Evolutionary conservation across 768 basidiomycete species (phyloP).

Genomic region (Gymnopilus junonius): DNA sequence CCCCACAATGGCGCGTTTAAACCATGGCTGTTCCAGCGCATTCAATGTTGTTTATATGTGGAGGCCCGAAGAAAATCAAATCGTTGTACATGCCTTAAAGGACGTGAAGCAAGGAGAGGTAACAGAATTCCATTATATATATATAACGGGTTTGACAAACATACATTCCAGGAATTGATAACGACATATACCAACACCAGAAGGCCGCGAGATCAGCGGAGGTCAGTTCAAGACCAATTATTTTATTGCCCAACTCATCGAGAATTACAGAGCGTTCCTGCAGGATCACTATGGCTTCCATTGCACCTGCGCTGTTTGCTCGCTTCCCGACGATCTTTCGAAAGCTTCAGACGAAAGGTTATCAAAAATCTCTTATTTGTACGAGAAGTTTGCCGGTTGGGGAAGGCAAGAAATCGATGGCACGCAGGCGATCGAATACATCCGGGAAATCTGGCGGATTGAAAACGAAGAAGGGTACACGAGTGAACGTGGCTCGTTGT

Average conservation of each 20-base stretch:
- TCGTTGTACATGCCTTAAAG: constrained; percentile 65
- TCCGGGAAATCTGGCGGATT: constrained; percentile 57
- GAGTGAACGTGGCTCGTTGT: constrained; percentile 67
- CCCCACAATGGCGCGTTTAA: constrained; percentile 67
- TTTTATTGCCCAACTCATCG: background rate
- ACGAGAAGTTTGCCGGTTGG: constrained; percentile 55
- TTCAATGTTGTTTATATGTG: constrained; percentile 72
- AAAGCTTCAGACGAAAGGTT: constrained; percentile 56
- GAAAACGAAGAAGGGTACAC: constrained; percentile 68
- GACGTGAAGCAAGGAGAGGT: constrained; percentile 57
- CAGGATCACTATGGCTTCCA: constrained; percentile 57
- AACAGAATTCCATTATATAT: constrained; percentile 4
- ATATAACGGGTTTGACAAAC: constrained; percentile 2
- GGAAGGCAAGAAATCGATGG: constrained; percentile 47
- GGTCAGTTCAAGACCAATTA: constrained; percentile 35
- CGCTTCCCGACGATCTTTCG: constrained; percentile 52
- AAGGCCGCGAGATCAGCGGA: constrained; percentile 52
- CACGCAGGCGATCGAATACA: constrained; percentile 49
- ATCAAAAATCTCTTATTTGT: constrained; percentile 46
- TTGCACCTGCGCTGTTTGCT: constrained; percentile 63
- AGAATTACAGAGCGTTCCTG: constrained; percentile 48
- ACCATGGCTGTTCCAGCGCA: constrained; percentile 69
- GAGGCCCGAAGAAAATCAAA: constrained; percentile 48
- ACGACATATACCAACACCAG: constrained; percentile 67
- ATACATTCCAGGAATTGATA: constrained; percentile 53